Evolutionary conservation across 352 stramenopile species (phyloP).

Genomic region (Elongisporangium prolatum): DNA sequence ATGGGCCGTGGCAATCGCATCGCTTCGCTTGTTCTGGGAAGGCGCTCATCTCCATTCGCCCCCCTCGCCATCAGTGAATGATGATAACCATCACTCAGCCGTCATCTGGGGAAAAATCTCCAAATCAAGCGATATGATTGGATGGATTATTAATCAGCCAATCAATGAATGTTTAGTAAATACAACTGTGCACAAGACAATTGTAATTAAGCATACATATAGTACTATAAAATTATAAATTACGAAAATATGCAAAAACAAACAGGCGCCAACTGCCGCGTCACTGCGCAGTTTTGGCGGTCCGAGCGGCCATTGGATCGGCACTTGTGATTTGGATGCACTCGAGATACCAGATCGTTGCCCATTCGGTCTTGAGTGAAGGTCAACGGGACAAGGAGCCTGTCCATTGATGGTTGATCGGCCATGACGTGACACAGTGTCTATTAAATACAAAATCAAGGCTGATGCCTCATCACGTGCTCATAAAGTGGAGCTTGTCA

Average conservation of each 20-base stretch:
- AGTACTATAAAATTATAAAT: background rate
- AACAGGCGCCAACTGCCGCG: background rate
- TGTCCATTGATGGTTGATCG: background rate
- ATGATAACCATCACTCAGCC: constrained; percentile 24
- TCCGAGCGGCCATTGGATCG: background rate
- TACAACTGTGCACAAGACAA: background rate
- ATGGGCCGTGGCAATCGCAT: constrained; percentile 15
- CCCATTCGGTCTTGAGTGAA: background rate
- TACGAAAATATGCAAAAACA: background rate
- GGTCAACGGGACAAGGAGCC: background rate
- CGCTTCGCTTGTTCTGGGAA: constrained; percentile 4
- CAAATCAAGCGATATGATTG: constrained; percentile 19
- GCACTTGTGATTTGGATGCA: background rate
- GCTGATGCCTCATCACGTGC: constrained; percentile 3
- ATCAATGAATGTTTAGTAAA: background rate
- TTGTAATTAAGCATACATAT: background rate
- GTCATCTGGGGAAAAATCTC: constrained; percentile 18
- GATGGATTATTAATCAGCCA: background rate
- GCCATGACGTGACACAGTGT: background rate
- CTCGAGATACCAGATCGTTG: background rate
- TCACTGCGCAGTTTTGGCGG: background rate
- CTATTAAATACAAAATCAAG: background rate
- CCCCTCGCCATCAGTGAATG: constrained; percentile 5
- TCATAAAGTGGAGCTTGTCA: constrained; percentile 41
- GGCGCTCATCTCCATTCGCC: background rate